These are phyloP conservation scores for baker's yeast (Saccharomyces cerevisiae) DNA, from an alignment of 805 yeast species.

Conservation along the genomic window DNA sequence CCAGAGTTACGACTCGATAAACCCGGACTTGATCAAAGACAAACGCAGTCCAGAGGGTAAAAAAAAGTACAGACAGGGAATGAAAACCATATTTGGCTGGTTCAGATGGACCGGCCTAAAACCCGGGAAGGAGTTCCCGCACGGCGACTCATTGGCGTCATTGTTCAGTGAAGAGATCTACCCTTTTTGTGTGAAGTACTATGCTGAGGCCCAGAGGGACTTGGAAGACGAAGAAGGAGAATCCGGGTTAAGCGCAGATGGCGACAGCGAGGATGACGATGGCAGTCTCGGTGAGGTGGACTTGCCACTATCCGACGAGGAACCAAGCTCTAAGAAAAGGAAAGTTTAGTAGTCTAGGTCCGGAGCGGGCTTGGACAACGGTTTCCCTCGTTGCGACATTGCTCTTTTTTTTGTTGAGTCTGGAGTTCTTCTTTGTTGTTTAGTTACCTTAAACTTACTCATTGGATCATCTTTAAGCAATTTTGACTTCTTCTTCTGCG, in stretches of 20 bases:
- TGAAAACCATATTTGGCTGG: conserved; percentile 83
- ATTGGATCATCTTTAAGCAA: conserved; percentile 25
- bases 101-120: conserved; percentile 76
- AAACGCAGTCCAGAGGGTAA: conserved; percentile 45
- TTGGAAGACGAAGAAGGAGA: conserved; percentile 43
- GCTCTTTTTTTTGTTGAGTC: background rate
- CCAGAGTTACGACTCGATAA: conserved; percentile 42
- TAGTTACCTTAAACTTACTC: conserved; percentile 13
- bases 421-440: conserved; percentile 2
- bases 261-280: conserved; percentile 30
- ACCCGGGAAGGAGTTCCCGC: conserved; percentile 68
- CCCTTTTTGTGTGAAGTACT: conserved; percentile 79
- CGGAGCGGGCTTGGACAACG: background rate
- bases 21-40: conserved; percentile 44
- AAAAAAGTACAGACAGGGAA: conserved; percentile 55
- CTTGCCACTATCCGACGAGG: conserved; percentile 2
- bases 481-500: conserved; percentile 5
- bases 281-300: conserved; percentile 13
- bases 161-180: conserved; percentile 70
- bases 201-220: conserved; percentile 63
- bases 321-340: conserved; percentile 2
- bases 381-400: background rate
- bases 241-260: conserved; percentile 29
- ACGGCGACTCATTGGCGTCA: conserved; percentile 71
- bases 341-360: background rate